A percentile compares a stretch with the other conserved stretches of the same genome.
Evolutionary conservation across 345 rosid genomes (phyloP).

Genomic region (Crucihimalaya himalaica): DNA sequence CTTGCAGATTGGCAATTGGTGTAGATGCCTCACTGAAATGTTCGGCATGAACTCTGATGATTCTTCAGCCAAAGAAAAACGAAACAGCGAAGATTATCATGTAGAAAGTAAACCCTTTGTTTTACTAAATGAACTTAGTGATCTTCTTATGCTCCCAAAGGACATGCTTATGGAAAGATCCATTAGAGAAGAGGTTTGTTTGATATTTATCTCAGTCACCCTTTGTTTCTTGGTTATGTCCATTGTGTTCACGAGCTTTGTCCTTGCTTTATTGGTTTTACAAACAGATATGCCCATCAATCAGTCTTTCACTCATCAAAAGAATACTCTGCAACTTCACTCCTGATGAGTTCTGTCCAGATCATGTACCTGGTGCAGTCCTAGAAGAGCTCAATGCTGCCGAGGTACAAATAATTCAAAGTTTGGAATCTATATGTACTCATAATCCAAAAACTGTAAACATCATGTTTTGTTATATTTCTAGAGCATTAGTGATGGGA

Average conservation of each 20-base stretch:
- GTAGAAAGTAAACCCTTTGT: constrained; percentile 50
- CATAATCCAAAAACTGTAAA: background rate
- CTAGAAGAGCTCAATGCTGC: constrained; percentile 88
- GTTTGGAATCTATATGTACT: background rate
- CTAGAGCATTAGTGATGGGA: constrained; percentile 62
- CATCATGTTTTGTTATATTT: constrained; percentile 10
- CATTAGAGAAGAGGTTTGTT: constrained; percentile 71
- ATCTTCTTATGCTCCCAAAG: constrained; percentile 98
- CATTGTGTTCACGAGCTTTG: background rate
- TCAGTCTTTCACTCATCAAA: constrained; percentile 66
- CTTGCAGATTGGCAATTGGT: constrained; percentile 91
- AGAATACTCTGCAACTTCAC: constrained; percentile 95
- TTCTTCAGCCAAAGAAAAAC: constrained; percentile 44
- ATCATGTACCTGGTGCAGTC: constrained; percentile 87
- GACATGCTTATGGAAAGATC: constrained; percentile 83
- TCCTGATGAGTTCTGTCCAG: constrained; percentile 97
- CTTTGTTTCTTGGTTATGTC: background rate
- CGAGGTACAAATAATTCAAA: constrained; percentile 53
- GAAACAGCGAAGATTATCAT: constrained; percentile 33
- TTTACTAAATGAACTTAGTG: constrained; percentile 77
- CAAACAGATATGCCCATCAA: constrained; percentile 86
- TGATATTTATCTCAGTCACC: background rate
- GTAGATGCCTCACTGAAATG: constrained; percentile 76
- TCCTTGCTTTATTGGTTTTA: constrained; percentile 12
- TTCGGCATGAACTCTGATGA: constrained; percentile 65